Evolutionary conservation across 1,284 basidiomycete species (phyloP).

Genomic region (Cryptococcus sp.): DNA sequence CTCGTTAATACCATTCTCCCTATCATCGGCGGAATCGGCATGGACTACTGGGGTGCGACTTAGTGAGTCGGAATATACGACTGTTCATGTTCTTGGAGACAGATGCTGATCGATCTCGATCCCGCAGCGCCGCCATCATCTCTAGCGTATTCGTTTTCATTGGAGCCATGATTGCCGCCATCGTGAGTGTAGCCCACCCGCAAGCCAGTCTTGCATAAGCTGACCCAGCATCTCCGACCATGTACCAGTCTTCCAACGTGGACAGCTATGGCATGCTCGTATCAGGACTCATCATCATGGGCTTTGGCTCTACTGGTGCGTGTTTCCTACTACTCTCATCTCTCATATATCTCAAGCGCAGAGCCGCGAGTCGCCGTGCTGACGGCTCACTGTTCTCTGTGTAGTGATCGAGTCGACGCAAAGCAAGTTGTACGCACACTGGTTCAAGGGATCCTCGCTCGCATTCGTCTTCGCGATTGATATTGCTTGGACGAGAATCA

Average conservation of each 20-base stretch:
- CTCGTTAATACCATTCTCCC: conserved; percentile 55
- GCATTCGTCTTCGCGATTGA: conserved; percentile 40
- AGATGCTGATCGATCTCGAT: not conserved
- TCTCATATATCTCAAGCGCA: not conserved
- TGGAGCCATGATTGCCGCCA: conserved; percentile 44
- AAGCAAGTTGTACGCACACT: conserved; percentile 46
- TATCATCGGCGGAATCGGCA: conserved; percentile 53
- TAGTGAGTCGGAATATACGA: conserved; percentile 22
- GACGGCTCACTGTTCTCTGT: not conserved
- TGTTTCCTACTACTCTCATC: too few species aligned
- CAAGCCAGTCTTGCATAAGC: not conserved
- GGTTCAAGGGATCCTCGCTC: conserved; percentile 39
- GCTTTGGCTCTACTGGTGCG: conserved; percentile 34
- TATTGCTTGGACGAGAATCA: conserved; percentile 41
- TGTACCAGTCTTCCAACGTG: conserved; percentile 32
- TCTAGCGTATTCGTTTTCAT: conserved; percentile 42
- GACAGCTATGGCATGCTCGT: conserved; percentile 34
- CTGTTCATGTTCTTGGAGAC: not conserved
- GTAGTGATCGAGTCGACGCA: conserved; percentile 41
- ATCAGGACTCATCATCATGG: conserved; percentile 39
- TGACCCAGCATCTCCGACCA: not conserved
- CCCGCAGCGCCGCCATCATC: conserved; percentile 32
- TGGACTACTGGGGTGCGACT: conserved; percentile 53
- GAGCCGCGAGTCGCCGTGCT: not conserved
- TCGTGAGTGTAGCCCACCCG: conserved; percentile 24